Evolutionary conservation across 2,329 filamentous ascomycete genomes (phyloP).

Genomic region (Cercospora sojina): DNA sequence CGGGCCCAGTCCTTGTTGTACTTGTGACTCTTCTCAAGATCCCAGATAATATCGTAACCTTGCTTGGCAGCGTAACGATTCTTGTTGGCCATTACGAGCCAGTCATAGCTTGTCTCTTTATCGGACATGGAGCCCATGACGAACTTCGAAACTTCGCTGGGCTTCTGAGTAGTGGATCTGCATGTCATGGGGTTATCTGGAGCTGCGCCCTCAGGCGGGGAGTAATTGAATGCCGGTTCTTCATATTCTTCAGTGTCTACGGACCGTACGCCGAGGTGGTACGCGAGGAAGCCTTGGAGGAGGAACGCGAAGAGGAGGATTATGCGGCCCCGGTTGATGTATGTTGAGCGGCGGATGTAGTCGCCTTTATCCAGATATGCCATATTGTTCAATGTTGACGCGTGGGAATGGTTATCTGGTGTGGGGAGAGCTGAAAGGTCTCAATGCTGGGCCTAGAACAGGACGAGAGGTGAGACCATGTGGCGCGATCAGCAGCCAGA

Average conservation of each 20-base stretch:
- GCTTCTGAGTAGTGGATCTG: neutral
- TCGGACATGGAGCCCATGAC: slow-evolving; percentile 20
- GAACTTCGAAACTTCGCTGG: neutral
- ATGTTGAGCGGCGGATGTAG: neutral
- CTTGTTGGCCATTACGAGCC: slow-evolving; percentile 21
- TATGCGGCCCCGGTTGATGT: neutral
- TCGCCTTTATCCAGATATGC: neutral
- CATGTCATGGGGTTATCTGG: neutral
- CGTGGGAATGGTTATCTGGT: neutral
- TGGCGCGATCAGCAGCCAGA: neutral
- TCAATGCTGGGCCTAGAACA: neutral
- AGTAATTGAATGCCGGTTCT: neutral
- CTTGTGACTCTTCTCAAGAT: slow-evolving; percentile 40
- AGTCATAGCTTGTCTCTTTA: slow-evolving; percentile 16
- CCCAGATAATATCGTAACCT: slow-evolving; percentile 43
- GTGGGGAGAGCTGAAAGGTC: neutral
- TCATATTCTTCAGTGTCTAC: neutral
- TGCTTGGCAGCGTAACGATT: slow-evolving; percentile 40
- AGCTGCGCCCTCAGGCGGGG: neutral
- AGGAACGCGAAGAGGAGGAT: neutral
- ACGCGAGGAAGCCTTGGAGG: neutral
- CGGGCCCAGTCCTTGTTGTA: slow-evolving; percentile 35
- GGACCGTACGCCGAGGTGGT: neutral
- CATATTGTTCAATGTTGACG: neutral
- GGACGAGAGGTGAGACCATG: neutral